Percentiles rank a stretch among this genome's conserved stretches.
Evolutionary conservation across 257 asterid genomes (phyloP).

Genomic region (Nicotiana knightiana): DNA sequence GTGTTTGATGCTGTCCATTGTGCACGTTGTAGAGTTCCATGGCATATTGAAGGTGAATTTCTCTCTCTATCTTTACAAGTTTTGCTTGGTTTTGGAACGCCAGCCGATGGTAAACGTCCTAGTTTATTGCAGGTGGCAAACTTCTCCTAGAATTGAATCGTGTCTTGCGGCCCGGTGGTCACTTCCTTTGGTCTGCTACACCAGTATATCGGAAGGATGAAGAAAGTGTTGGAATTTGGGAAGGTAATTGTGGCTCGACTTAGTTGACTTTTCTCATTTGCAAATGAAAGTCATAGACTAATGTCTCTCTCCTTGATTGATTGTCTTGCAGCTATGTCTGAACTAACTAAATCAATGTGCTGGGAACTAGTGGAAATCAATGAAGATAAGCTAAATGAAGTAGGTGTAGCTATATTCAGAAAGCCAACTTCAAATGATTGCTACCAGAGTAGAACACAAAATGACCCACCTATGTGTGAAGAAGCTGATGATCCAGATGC

Average conservation of each 20-base stretch:
- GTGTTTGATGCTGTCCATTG: conserved; percentile 30
- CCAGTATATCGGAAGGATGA: conserved; percentile 27
- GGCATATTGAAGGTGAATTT: conserved; percentile 27
- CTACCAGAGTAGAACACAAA: conserved; percentile 24
- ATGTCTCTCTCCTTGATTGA: not conserved
- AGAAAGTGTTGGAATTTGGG: conserved; percentile 31
- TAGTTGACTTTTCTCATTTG: not conserved
- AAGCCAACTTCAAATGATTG: conserved; percentile 34
- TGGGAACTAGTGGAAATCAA: conserved; percentile 24
- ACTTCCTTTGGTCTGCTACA: conserved; percentile 35
- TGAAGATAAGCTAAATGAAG: conserved; percentile 23
- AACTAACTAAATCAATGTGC: conserved; percentile 20
- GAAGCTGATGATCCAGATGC: conserved; percentile 33
- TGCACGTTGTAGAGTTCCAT: conserved; percentile 31
- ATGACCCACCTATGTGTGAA: conserved; percentile 31
- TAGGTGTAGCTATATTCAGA: conserved; percentile 27
- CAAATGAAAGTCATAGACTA: not conserved
- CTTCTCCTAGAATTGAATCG: conserved; percentile 36
- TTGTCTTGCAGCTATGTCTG: conserved; percentile 17
- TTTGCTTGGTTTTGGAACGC: not conserved
- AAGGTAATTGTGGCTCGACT: conserved; percentile 15
- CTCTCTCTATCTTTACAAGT: not conserved
- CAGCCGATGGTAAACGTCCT: not conserved
- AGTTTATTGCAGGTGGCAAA: conserved; percentile 25
- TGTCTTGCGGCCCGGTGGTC: conserved; percentile 34